phyloP scores from a whole-genome alignment of 805 yeast genomes.

The Saturnispora saitoi region DNA sequence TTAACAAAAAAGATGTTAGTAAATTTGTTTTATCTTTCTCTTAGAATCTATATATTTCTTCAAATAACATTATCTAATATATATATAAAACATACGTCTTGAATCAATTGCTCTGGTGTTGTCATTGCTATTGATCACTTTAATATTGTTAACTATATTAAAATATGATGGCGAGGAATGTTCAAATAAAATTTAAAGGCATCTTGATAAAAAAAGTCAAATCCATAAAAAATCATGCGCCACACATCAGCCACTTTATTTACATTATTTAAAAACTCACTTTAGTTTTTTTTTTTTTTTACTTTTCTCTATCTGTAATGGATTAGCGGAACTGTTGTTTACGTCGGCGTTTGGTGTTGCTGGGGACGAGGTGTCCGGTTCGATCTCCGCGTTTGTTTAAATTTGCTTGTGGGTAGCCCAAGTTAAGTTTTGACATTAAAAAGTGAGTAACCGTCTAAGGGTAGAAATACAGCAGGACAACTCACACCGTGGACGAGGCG shows the following conservation, averaged over 20 bases:
- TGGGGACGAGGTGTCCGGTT: constrained; percentile 35
- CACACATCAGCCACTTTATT: neutral
- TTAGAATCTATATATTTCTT: neutral
- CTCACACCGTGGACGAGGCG: constrained; percentile 36
- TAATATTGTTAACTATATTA: neutral
- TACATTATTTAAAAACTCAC: no score
- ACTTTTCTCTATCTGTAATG: constrained; percentile 10
- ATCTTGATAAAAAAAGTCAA: neutral
- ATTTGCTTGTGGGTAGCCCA: constrained; percentile 28
- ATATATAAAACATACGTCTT: constrained; percentile 23
- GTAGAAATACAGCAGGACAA: constrained; percentile 38
- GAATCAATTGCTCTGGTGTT: constrained; percentile 27
- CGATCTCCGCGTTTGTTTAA: constrained; percentile 33
- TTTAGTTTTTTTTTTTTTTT: no score
- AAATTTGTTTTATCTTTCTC: neutral
- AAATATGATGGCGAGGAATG: neutral
- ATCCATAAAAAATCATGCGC: neutral
- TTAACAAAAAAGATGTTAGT: neutral
- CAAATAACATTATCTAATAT: neutral
- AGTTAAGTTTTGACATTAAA: constrained; percentile 23
- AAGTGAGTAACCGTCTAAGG: constrained; percentile 32
- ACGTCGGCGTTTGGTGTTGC: constrained; percentile 9
- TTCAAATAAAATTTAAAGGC: neutral
- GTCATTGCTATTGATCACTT: constrained; percentile 20
- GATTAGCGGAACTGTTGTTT: constrained; percentile 7